Conservation (phyloP, 306 rosid genomes). For the Prunus mira region DNA sequence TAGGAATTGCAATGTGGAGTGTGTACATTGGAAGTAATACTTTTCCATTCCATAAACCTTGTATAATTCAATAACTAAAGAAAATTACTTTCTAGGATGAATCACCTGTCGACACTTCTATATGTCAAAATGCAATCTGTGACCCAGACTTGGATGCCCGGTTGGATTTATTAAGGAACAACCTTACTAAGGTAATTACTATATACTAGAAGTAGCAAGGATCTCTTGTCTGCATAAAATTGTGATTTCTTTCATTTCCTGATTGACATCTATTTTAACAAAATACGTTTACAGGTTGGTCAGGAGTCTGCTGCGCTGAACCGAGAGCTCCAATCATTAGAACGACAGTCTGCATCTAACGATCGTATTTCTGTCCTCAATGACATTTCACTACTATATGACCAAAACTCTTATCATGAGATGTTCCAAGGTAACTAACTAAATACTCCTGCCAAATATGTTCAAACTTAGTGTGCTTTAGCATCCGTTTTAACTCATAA, state of each 20-base stretch:
- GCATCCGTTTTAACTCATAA: not conserved
- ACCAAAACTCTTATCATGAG: slow-evolving; percentile 31
- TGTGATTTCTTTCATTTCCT: not conserved
- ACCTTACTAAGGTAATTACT: slow-evolving; percentile 44
- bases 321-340: slow-evolving; percentile 59
- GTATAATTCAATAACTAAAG: not conserved
- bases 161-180: slow-evolving; percentile 62
- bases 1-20: not conserved
- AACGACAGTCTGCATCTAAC: slow-evolving; percentile 41
- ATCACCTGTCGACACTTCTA: slow-evolving; percentile 24
- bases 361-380: slow-evolving; percentile 38
- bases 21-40: not conserved
- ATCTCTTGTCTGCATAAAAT: slow-evolving; percentile 7
- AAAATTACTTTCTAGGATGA: slow-evolving; percentile 46
- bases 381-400: slow-evolving; percentile 43
- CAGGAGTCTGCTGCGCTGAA: slow-evolving; percentile 60
- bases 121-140: slow-evolving; percentile 21
- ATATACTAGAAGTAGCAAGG: slow-evolving; percentile 1
- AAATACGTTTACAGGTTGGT: slow-evolving; percentile 46
- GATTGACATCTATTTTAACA: not conserved
- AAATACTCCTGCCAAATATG: too few relatives aligned
- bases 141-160: slow-evolving; percentile 58
- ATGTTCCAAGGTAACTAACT: slow-evolving; percentile 63
- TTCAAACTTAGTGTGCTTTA: not conserved
- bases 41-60: not conserved